Percentiles rank a stretch among this genome's conserved stretches.
These are phyloP conservation scores for Talaromyces nanjingensis DNA, from an alignment of 495 filamentous ascomycete species.

Conservation along the genomic window DNA sequence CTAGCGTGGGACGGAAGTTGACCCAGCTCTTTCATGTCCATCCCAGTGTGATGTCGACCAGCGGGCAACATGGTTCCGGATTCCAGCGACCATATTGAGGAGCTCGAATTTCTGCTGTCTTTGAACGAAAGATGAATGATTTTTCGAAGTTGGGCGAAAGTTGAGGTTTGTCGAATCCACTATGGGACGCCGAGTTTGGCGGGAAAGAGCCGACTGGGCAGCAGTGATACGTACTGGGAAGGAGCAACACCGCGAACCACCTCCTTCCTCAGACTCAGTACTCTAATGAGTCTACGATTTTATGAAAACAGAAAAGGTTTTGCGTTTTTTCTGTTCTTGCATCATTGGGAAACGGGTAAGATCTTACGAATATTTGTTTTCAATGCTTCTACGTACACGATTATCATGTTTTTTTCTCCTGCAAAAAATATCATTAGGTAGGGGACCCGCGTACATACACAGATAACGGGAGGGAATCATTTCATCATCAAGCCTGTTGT, in stretches of 20 bases:
- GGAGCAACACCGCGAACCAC: not conserved
- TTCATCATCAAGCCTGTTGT: not conserved
- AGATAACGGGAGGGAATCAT: not conserved
- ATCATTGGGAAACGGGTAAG: slow-evolving; percentile 22
- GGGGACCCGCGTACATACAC: not conserved
- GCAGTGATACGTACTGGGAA: not conserved
- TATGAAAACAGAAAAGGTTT: not conserved
- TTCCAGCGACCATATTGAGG: slow-evolving; percentile 5
- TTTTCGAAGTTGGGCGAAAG: not conserved
- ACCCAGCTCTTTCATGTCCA: slow-evolving; percentile 65
- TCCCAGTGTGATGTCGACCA: not conserved
- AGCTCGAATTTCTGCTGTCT: not conserved
- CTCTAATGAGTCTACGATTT: not conserved
- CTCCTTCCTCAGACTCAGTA: not conserved
- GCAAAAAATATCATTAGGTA: not conserved
- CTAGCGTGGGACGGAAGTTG: slow-evolving; percentile 68
- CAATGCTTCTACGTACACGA: not conserved
- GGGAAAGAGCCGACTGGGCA: not conserved
- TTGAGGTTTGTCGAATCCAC: not conserved
- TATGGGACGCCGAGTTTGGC: not conserved
- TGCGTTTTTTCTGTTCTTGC: not conserved
- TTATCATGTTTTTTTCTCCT: not conserved
- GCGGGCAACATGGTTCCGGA: not conserved
- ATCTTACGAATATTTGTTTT: slow-evolving; percentile 16
- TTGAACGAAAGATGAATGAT: not conserved